Percentiles rank a stretch among this genome's conserved stretches.
These are phyloP conservation scores for Fusarium poae DNA, from an alignment of 2,329 filamentous ascomycete genomes.

Conservation along the genomic window DNA sequence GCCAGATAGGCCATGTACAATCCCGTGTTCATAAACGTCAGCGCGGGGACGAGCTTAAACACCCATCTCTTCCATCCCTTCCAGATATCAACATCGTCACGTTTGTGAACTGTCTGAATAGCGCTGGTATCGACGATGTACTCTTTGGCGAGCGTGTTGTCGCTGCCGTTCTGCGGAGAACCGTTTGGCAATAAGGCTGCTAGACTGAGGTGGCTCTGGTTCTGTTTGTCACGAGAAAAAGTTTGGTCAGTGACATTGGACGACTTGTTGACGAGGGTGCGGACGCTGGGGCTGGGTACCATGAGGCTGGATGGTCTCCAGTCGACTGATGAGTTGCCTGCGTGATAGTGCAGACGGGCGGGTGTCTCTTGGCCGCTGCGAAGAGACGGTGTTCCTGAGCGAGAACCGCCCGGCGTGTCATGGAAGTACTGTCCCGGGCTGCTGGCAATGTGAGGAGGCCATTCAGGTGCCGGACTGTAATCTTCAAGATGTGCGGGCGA, in stretches of 20 bases:
- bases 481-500: slow-evolving; percentile 43
- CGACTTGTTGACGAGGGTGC: slow-evolving; percentile 30
- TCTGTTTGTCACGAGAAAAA: slow-evolving; percentile 48
- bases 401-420: slow-evolving; percentile 45
- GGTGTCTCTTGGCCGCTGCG: slow-evolving; percentile 47
- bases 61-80: slow-evolving; percentile 59
- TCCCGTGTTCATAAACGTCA: slow-evolving; percentile 58
- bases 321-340: slow-evolving; percentile 47
- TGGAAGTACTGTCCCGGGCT: slow-evolving; percentile 46
- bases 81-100: slow-evolving; percentile 60
- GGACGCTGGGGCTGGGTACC: slow-evolving; percentile 41
- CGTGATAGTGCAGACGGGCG: slow-evolving; percentile 29
- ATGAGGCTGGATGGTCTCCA: slow-evolving; percentile 50
- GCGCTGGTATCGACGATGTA: slow-evolving; percentile 47
- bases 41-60: slow-evolving; percentile 55
- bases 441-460: slow-evolving; percentile 42
- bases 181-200: slow-evolving; percentile 55
- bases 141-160: slow-evolving; percentile 50
- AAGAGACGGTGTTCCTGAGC: slow-evolving; percentile 48
- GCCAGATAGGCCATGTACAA: slow-evolving; percentile 64
- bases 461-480: slow-evolving; percentile 43
- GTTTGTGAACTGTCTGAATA: slow-evolving; percentile 58
- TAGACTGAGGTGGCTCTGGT: slow-evolving; percentile 59
- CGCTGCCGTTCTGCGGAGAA: slow-evolving; percentile 38
- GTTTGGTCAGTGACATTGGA: slow-evolving; percentile 41